Evolutionary conservation across 495 filamentous ascomycete species (phyloP), one percentile per base, ranked within the genome.

Genomic region (Penicillium roqueforti): DNA sequence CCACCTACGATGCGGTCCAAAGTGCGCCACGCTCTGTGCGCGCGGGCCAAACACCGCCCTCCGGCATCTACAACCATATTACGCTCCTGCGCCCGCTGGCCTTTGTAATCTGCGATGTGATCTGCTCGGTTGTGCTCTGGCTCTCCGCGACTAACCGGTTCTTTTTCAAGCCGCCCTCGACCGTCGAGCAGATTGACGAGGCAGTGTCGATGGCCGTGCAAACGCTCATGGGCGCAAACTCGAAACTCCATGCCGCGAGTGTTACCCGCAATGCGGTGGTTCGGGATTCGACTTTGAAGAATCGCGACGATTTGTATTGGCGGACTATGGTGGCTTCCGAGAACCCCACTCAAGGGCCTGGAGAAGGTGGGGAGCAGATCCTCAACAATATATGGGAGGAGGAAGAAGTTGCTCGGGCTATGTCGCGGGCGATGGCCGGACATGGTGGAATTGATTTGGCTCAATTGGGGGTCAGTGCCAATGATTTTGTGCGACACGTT

Each of bases 61-160:
- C 61, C 3, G 63, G 81, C 54, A 83, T 89, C 57, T 88, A 84
- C 76, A 87, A 89, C 83, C 73, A 70, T 6, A 74, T 86, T 60
- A 80, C 81, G 2, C 56, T 84, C 0, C 69, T 78, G 16, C 82
- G 93, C 1, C 75, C 74, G 10, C 41, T 86, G 6, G 66, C 67
- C 0, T 79, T 97, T 1, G 80, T 80, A 0, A 51, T 77, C 2
- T 72, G 86, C 1, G 87, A 97, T 65, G 66, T 57, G 1, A n/a
- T 77, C 6, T 67, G 89, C 1, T 86, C 83, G 0, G 64, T 65
- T 13, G 66, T 87, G 6, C 69, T 96, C 13, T 96, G 85, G 69
- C 74, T 91, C 13, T 81, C 85, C 0, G 80, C 83, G 20, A 96
- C 93, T 18, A 87, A 92, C 59, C 82, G 92, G 13, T 76, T 77